A percentile compares a stretch with the other conserved stretches of the same genome.
Evolutionary conservation across 1,284 basidiomycete species (phyloP).

Genomic region (Tilletia indica): DNA sequence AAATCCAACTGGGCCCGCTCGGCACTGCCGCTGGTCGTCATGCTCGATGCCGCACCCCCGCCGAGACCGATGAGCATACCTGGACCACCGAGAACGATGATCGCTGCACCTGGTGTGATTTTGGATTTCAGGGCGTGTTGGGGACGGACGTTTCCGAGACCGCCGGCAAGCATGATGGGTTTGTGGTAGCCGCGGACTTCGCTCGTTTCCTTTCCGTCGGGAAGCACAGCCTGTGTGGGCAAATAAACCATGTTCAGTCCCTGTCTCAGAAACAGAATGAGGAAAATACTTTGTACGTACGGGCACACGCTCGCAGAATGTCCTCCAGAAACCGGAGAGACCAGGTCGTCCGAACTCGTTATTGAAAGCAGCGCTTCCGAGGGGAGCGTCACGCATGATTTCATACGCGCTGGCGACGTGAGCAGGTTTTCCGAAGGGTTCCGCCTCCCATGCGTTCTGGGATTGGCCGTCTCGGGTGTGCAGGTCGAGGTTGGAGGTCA

Average conservation of each 20-base stretch:
- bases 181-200: conserved; percentile 97
- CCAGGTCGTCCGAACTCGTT: conserved; percentile 96
- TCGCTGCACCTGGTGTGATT: conserved; percentile 47
- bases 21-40: conserved; percentile 66
- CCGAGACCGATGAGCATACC: conserved; percentile 95
- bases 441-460: conserved; percentile 46
- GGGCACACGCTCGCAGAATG: conserved; percentile 50
- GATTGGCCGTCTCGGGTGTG: conserved; percentile 30
- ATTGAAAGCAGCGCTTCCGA: conserved; percentile 94
- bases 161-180: conserved; percentile 99
- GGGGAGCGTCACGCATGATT: conserved; percentile 95
- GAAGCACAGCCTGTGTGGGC: background rate
- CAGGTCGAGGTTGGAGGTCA: conserved; percentile 77
- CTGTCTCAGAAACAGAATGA: background rate
- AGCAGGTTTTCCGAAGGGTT: conserved; percentile 71
- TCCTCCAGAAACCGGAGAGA: conserved; percentile 61
- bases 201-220: conserved; percentile 23
- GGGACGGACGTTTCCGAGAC: conserved; percentile 79
- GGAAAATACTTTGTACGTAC: conserved; percentile 13
- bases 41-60: conserved; percentile 91
- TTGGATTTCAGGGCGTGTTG: conserved; percentile 48
- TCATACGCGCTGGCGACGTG: conserved; percentile 92
- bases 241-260: background rate
- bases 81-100: conserved; percentile 94
- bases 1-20: conserved; percentile 91